Evolutionary conservation across 371 early-diverging fungal genomes (phyloP).

Genomic region (Apophysomyces variabilis): DNA sequence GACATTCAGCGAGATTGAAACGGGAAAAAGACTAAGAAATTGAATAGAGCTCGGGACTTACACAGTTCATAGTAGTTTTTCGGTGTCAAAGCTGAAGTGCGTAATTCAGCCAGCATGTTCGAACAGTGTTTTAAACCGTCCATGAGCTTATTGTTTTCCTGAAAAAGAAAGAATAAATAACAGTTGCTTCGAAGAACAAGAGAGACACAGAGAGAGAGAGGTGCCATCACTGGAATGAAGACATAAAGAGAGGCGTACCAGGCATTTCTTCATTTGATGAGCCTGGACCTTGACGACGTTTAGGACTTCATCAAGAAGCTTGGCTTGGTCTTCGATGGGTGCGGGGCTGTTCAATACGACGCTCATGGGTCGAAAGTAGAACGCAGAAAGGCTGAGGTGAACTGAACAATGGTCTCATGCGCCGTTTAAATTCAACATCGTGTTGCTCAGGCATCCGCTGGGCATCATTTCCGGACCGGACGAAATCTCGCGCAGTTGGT

Average conservation of each 20-base stretch:
- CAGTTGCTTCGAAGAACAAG: not conserved
- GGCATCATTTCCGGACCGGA: no score
- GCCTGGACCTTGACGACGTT: slow-evolving; percentile 87
- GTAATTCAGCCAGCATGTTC: slow-evolving; percentile 93
- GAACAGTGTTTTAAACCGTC: slow-evolving; percentile 97
- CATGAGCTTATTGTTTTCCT: slow-evolving; percentile 90
- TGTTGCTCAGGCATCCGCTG: not conserved
- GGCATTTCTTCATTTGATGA: slow-evolving; percentile 86
- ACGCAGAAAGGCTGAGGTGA: not conserved
- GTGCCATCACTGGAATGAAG: not conserved
- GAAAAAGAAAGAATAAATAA: not conserved
- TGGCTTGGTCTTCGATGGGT: slow-evolving; percentile 80
- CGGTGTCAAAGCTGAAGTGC: slow-evolving; percentile 91
- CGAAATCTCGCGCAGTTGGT: no score
- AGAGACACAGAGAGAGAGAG: not conserved
- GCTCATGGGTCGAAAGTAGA: slow-evolving; percentile 22
- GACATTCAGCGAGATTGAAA: not conserved
- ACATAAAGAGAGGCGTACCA: slow-evolving; percentile 60
- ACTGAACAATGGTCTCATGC: slow-evolving; percentile 1
- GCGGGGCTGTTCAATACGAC: slow-evolving; percentile 32
- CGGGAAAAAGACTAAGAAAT: slow-evolving; percentile 4
- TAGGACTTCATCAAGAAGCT: slow-evolving; percentile 84
- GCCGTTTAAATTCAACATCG: slow-evolving; percentile 6
- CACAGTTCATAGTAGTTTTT: slow-evolving; percentile 98
- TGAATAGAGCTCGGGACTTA: slow-evolving; percentile 34